Percentiles rank a stretch among this genome's conserved stretches.
These are phyloP conservation scores for Torulaspora pretoriensis DNA, from an alignment of 1,139 yeast species.

Conservation along the genomic window DNA sequence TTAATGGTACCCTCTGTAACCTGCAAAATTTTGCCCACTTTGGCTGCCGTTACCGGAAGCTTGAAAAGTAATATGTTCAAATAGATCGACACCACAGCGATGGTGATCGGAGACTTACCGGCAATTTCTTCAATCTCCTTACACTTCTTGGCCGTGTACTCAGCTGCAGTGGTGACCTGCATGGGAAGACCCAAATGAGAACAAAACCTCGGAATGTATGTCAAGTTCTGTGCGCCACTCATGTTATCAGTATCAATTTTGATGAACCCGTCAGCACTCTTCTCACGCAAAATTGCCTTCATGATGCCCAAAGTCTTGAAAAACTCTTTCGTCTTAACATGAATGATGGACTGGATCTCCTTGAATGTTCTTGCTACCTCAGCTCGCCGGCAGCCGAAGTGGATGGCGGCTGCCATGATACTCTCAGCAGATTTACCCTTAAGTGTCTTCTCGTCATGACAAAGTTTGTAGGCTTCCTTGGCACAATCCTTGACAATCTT, in stretches of 20 bases:
- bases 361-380: slow-evolving; percentile 92
- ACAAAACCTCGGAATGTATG: slow-evolving; percentile 91
- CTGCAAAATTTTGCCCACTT: slow-evolving; percentile 91
- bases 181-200: slow-evolving; percentile 86
- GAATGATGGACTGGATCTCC: slow-evolving; percentile 93
- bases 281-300: slow-evolving; percentile 68
- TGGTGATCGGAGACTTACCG: slow-evolving; percentile 95
- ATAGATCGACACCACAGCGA: slow-evolving; percentile 96
- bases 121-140: slow-evolving; percentile 92
- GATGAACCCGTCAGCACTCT: slow-evolving; percentile 43
- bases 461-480: slow-evolving; percentile 89
- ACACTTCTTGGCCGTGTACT: slow-evolving; percentile 82
- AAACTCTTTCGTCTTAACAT: slow-evolving; percentile 90
- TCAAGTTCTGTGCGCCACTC: slow-evolving; percentile 88
- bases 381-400: slow-evolving; percentile 92
- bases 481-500: slow-evolving; percentile 96
- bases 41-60: slow-evolving; percentile 61
- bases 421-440: slow-evolving; percentile 92
- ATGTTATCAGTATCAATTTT: slow-evolving; percentile 51
- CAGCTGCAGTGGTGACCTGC: slow-evolving; percentile 89
- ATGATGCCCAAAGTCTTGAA: slow-evolving; percentile 84
- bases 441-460: slow-evolving; percentile 80
- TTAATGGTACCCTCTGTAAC: slow-evolving; percentile 97
- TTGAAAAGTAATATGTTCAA: slow-evolving; percentile 86
- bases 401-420: slow-evolving; percentile 94